Conservation (phyloP, 1,284 basidiomycete species). For the Rhodotorula sp. region DNA sequence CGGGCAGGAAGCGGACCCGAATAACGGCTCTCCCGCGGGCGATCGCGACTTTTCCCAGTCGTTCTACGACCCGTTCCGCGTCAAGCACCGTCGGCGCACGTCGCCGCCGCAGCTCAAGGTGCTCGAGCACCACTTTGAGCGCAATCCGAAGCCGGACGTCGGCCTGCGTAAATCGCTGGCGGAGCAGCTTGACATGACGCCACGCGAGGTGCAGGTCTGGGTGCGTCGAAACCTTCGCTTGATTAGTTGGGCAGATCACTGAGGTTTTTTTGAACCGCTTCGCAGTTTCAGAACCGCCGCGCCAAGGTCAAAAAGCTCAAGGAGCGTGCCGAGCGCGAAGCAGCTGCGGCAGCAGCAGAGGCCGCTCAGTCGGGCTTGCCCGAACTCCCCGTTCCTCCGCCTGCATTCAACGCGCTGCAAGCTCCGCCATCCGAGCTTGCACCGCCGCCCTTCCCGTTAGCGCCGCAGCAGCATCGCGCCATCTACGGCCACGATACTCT, state of each 20-base stretch:
- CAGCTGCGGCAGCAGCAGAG: neutral
- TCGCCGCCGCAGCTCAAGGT: constrained; percentile 53
- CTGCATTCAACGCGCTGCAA: neutral
- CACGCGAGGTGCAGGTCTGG: constrained; percentile 84
- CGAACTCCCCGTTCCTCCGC: neutral
- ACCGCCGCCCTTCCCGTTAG: neutral
- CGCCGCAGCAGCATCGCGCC: neutral
- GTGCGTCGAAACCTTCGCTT: constrained; percentile 25
- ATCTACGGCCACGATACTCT: constrained; percentile 16
- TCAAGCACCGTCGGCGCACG: constrained; percentile 49
- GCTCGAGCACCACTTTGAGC: constrained; percentile 78
- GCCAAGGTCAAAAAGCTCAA: constrained; percentile 48
- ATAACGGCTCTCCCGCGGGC: neutral
- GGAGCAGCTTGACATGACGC: constrained; percentile 80
- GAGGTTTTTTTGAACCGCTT: neutral
- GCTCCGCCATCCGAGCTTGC: neutral
- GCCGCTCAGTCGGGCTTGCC: neutral
- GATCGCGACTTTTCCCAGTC: constrained; percentile 15
- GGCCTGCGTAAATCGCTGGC: constrained; percentile 74
- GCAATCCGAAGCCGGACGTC: constrained; percentile 86
- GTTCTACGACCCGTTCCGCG: constrained; percentile 41
- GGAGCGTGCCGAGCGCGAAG: constrained; percentile 33
- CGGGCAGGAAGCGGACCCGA: neutral
- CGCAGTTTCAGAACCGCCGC: constrained; percentile 49
- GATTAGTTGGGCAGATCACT: neutral